Conservation (phyloP, 2,329 filamentous ascomycete species). For the Hortaea werneckii region DNA sequence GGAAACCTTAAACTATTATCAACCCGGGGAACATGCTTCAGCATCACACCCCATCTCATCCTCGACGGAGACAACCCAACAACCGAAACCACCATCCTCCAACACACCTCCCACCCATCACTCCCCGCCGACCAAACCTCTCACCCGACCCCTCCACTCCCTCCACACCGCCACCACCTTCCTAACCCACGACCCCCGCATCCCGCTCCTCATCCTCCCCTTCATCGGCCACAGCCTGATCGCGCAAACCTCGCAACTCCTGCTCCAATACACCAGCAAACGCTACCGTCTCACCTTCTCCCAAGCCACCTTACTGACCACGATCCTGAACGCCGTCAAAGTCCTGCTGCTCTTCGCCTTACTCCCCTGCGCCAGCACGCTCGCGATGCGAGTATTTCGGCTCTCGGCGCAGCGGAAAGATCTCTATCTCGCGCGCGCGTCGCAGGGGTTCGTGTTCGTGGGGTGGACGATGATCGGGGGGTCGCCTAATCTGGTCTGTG, state of each 20-base stretch:
- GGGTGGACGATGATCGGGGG: slow-evolving; percentile 23
- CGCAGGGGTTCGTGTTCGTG: slow-evolving; percentile 15
- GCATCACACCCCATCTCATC: slow-evolving; percentile 1
- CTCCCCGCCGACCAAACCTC: neutral
- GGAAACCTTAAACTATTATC: slow-evolving; percentile 24
- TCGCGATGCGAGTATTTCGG: slow-evolving; percentile 11
- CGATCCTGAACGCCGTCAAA: slow-evolving; percentile 20
- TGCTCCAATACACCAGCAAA: slow-evolving; percentile 46
- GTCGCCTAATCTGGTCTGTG: slow-evolving; percentile 18
- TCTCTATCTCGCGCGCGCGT: slow-evolving; percentile 23
- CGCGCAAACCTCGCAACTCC: slow-evolving; percentile 19
- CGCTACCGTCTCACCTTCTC: slow-evolving; percentile 40
- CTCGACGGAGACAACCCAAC: neutral
- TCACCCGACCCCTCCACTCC: slow-evolving; percentile 1
- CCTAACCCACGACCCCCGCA: slow-evolving; percentile 21
- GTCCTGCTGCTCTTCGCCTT: slow-evolving; percentile 23
- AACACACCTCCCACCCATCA: neutral
- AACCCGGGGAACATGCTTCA: neutral
- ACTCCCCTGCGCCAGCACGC: slow-evolving; percentile 19
- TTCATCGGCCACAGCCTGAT: slow-evolving; percentile 23
- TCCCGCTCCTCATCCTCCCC: slow-evolving; percentile 21
- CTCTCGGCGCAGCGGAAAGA: slow-evolving; percentile 20
- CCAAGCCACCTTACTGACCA: slow-evolving; percentile 23
- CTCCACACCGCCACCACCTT: slow-evolving; percentile 17
- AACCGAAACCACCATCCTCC: neutral